Evolutionary conservation across 1,139 yeast genomes (phyloP).

Genomic region (Fermentozyma sake): DNA sequence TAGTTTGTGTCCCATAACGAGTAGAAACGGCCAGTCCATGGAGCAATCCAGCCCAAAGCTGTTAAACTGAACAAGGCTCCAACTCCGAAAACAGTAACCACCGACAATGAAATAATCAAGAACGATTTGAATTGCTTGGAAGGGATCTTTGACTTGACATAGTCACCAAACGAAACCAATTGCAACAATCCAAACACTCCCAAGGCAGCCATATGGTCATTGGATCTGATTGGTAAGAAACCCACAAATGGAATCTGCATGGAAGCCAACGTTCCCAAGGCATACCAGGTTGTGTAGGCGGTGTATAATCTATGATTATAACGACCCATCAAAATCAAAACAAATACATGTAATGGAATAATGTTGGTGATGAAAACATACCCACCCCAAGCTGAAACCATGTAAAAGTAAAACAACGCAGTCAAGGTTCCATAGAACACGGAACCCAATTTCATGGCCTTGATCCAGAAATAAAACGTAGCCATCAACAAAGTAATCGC

Average conservation of each 20-base stretch:
- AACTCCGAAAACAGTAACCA: slow-evolving; percentile 59
- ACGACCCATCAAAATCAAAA: slow-evolving; percentile 89
- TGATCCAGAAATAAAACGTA: slow-evolving; percentile 94
- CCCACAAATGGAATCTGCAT: slow-evolving; percentile 99
- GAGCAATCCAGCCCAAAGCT: slow-evolving; percentile 90
- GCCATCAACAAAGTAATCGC: slow-evolving; percentile 95
- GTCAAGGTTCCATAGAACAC: slow-evolving; percentile 80
- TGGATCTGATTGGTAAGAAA: slow-evolving; percentile 91
- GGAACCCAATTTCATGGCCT: slow-evolving; percentile 86
- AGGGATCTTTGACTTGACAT: slow-evolving; percentile 70
- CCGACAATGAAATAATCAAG: slow-evolving; percentile 54
- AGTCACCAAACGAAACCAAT: slow-evolving; percentile 82
- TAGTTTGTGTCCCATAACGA: slow-evolving; percentile 97
- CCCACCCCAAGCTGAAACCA: slow-evolving; percentile 99
- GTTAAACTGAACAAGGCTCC: slow-evolving; percentile 76
- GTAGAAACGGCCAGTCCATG: slow-evolving; percentile 99
- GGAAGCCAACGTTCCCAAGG: slow-evolving; percentile 91
- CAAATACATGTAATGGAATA: slow-evolving; percentile 93
- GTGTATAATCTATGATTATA: slow-evolving; percentile 79
- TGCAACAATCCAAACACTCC: slow-evolving; percentile 96
- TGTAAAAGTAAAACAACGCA: slow-evolving; percentile 89
- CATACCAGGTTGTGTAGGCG: slow-evolving; percentile 95
- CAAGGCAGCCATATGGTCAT: slow-evolving; percentile 97
- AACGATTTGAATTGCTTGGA: slow-evolving; percentile 72
- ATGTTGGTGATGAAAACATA: slow-evolving; percentile 97